Percentiles rank a stretch among this genome's conserved stretches.
Evolutionary conservation across 2,329 filamentous ascomycete genomes (phyloP).

Genomic region (Meredithiella fracta): DNA sequence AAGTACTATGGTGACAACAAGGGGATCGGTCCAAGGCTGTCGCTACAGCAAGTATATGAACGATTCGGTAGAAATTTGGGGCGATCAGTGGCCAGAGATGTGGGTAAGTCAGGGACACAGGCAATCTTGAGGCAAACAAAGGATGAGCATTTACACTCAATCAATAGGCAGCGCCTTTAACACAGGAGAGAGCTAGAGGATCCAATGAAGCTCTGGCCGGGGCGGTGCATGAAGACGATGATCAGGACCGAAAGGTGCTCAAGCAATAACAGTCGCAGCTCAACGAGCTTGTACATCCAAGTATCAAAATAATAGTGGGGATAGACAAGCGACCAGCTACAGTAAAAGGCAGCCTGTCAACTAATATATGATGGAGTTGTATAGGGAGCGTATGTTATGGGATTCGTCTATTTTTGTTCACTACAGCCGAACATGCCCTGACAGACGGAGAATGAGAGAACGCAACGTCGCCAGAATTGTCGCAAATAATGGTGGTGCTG

Average conservation of each 20-base stretch:
- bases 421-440: not conserved
- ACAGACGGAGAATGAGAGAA: not conserved
- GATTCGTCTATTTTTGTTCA: not conserved
- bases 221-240: conserved; percentile 1
- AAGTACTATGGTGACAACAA: not conserved
- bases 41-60: conserved; percentile 5
- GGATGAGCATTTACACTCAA: not conserved
- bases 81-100: not conserved
- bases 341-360: not conserved
- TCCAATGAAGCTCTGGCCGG: conserved; percentile 2
- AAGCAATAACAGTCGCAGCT: not conserved
- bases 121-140: conserved; percentile 1
- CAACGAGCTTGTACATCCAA: not conserved
- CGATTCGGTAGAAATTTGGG: not conserved
- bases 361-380: not conserved
- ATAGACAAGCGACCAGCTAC: not conserved
- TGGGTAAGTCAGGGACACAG: not conserved
- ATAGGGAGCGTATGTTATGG: too few species aligned
- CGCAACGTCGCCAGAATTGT: not conserved
- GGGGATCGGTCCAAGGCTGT: conserved; percentile 1
- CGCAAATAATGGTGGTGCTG: not conserved
- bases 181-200: not conserved
- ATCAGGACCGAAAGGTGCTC: not conserved
- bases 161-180: not conserved
- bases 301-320: not conserved